These are phyloP conservation scores for Paracorniculantispora psalliotae DNA, from an alignment of 2,329 filamentous ascomycete genomes.

Conservation along the genomic window DNA sequence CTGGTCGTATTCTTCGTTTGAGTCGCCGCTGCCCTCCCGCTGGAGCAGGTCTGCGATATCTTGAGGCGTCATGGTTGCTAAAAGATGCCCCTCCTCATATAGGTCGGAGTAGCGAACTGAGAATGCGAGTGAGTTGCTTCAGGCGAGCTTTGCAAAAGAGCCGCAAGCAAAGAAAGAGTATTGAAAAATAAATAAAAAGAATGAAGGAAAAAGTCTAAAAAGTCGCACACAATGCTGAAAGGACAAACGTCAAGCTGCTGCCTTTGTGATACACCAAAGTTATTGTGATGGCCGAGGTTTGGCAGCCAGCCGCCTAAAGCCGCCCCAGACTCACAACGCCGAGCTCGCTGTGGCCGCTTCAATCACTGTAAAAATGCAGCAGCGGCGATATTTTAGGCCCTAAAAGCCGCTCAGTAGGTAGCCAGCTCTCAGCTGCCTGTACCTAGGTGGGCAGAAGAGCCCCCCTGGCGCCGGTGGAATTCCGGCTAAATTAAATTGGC, in stretches of 20 bases:
- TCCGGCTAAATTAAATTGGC: neutral
- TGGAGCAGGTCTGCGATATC: conserved; percentile 35
- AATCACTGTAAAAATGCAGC: too few species aligned
- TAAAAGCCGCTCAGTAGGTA: neutral
- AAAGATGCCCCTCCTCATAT: neutral
- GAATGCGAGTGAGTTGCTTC: neutral
- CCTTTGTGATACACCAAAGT: neutral
- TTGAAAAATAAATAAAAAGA: neutral
- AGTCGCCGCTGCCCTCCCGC: conserved; percentile 26
- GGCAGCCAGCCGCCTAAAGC: neutral
- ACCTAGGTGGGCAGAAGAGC: neutral
- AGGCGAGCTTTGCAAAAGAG: neutral
- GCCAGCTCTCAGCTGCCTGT: neutral
- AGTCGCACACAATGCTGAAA: too few species aligned
- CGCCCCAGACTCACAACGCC: neutral
- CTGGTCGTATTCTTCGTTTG: conserved; percentile 24
- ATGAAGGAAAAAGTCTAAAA: neutral
- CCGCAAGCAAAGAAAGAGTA: neutral
- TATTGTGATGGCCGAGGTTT: neutral
- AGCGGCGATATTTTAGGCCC: too few species aligned
- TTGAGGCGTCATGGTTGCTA: conserved; percentile 28
- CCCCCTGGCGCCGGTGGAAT: neutral
- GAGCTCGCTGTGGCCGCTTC: neutral
- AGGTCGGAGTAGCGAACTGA: neutral
- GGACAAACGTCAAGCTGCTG: neutral